Base-by-base conservation (phyloP, 129 eudicot species). In the Kitagawia praeruptora region DNA sequence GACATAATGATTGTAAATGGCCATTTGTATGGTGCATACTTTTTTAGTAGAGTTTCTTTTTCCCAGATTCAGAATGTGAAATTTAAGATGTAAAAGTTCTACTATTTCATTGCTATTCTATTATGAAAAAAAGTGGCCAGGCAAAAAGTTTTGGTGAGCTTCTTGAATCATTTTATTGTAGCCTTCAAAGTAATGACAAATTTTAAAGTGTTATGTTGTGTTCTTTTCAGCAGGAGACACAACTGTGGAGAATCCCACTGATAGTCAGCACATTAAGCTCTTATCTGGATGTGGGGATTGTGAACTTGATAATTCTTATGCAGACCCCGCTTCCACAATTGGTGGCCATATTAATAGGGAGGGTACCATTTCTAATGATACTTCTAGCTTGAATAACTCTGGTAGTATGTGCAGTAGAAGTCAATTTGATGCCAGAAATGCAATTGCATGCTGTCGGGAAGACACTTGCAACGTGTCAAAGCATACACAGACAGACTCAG, bases 181-280 rank as follows among this genome's bases (percentile, higher is more conserved):
- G 40, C 40, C 39, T 64, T 28, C 2, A 56, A 23, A 56, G 9
- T 23, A 56, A 6, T 31, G 46, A 16, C 28, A 15, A 48, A 18
- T 76, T 66, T 38, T 41, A 23, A 37, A 19, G 13, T 70, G n/a
- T 27, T n/a, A 38, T 46, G 21, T 15, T 19, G 11, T 63, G 5
- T 66, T 75, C 54, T 84, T 70, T 86, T 89, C 87, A 86, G 89
- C 83, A 72, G 82, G 78, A 47, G 69, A 75, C 79, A 81, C 23
- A 53, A 73, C 77, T 81, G 53, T 48, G 84, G 85, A 81, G 81
- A 49, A 81, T 74, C 15, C 77, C 45, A 77, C 61, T 47, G 74
- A 83, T 80, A 53, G 27, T 38, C 56, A 74, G 80, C 58, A 25
- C 51, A 79, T 77, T 79, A 76, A 79, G 67, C 78, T 81, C 74